Evolutionary conservation across 805 yeast species (phyloP), one percentile per base, ranked within the genome.

Genomic region (Torulaspora delbrueckii): DNA sequence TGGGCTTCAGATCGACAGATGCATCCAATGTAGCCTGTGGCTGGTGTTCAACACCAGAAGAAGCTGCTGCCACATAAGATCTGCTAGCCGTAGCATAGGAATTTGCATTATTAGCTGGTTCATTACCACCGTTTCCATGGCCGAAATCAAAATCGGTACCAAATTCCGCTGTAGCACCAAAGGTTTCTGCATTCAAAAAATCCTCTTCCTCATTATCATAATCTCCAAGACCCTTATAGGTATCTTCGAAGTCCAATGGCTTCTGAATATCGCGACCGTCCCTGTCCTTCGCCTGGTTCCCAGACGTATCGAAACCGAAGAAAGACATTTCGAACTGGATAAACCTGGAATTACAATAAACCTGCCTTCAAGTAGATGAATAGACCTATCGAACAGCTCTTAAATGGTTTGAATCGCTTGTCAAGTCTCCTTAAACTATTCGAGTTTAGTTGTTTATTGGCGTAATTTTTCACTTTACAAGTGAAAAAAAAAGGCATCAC

Each of bases 161-260:
- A 10, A 66, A 34, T 40, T 60, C 60, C 16, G 59, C 59, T 47
- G 57, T 55, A 42, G 57, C 56, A 34, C 64, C 67, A 57, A 63
- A 60, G 2, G 67, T 62, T 48, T 64, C 66, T 38, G 54, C 50
- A 47, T 68, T 58, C 46, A 66, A 52, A 42, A 55, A 73, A 31
- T 84, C 93, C 60, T 87, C 96, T 39, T 84, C 90, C 26, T 77
- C 83, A 46, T 80, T 86, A 27, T 73, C 76, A 39, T 70, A 73
- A n/a, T 80, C 86, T 5, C 87, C 95, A 45, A 83, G 73, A 2
- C 91, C 90, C 45, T 81, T 86, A 64, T 85, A 86, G 14, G 91
- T 81, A 27, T 88, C 95, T 57, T 88, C 95, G 61, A 87, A 88
- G 61, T 86, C 89, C 62, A 78, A 73, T 8, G 77, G 70, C 56